Evolutionary conservation across 768 basidiomycete genomes (phyloP), one percentile per base, ranked within the genome.

Genomic region (Pleurotus citrinopileatus): DNA sequence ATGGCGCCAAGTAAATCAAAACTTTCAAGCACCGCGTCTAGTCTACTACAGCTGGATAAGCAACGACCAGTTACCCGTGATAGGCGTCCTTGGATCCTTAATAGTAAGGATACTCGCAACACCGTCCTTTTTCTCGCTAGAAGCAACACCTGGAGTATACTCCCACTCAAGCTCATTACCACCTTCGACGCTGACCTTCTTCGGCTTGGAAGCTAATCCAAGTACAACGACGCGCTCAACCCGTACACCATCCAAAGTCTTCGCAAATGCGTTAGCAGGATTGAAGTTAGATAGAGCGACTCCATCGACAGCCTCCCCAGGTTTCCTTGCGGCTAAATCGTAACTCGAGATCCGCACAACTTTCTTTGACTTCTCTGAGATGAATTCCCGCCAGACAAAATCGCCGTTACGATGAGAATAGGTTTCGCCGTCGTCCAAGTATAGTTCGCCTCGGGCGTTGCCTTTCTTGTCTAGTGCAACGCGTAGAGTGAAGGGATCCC

Each of bases 351-450:
- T 65, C 48, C 69, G 77, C 58, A 82, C 70, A 42, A 65, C 68
- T 64, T 70, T 72, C 63, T 70, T 73, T 10, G 68, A 67, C 65
- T 77, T 76, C 52, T 74, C 78, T 22, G 91, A 86, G 22, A 63
- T 63, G 63, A 95, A 91, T 56, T 77, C 73, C 53, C 92, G 84
- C 91, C 91, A 95, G 55, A 97, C 75, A 65, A 91, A 82, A 55
- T 93, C 77, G 26, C 97, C 97, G 4, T 79, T 65, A 55, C 80
- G 72, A 69, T 94, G 86, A 3, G 77, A 72, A 68, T 84, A 98
- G 0, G 87, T 82, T 48, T 87, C 88, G 12, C 97, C 97, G 60
- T 98, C 97, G 66, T 99, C 97, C 53, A 96, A 81, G 70, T 98
- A 99, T 32, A 99, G 77, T 63, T 95, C 91, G 32, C 97, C 97